These are phyloP conservation scores for Syncephalis plumigaleata DNA, from an alignment of 371 early-diverging fungal genomes.

Conservation along the genomic window DNA sequence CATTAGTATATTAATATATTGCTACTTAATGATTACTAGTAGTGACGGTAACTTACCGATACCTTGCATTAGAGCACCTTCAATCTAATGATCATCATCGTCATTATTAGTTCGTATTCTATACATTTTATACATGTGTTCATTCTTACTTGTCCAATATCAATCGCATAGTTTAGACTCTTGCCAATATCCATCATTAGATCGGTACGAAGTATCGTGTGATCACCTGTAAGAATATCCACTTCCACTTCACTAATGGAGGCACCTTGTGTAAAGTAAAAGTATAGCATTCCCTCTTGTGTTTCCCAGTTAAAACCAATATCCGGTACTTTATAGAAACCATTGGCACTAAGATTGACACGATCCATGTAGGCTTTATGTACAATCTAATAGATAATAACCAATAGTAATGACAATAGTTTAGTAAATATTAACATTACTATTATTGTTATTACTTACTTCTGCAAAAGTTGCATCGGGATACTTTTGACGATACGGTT, in stretches of 20 bases:
- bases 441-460: slow-evolving; percentile 5
- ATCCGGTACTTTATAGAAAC: slow-evolving; percentile 56
- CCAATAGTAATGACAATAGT: slow-evolving; percentile 17
- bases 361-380: slow-evolving; percentile 49
- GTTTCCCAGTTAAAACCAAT: slow-evolving; percentile 45
- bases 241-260: slow-evolving; percentile 61
- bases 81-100: slow-evolving; percentile 19
- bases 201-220: slow-evolving; percentile 44
- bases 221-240: slow-evolving; percentile 57
- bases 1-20: too few species aligned
- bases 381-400: slow-evolving; percentile 10
- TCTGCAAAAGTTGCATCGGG: slow-evolving; percentile 19
- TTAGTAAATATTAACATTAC: background rate
- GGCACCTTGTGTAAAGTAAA: slow-evolving; percentile 57
- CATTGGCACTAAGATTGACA: slow-evolving; percentile 48
- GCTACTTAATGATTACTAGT: too few species aligned
- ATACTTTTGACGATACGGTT: slow-evolving; percentile 34
- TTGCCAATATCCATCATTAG: slow-evolving; percentile 57
- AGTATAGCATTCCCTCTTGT: slow-evolving; percentile 36
- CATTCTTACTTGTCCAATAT: slow-evolving; percentile 59
- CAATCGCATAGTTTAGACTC: slow-evolving; percentile 56
- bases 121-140: too few species aligned
- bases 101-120: too few species aligned
- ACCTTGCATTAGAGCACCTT: slow-evolving; percentile 68
- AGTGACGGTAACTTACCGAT: slow-evolving; percentile 2